Evolutionary conservation across 2,329 filamentous ascomycete genomes (phyloP).

Genomic region (Colletotrichum karsti): DNA sequence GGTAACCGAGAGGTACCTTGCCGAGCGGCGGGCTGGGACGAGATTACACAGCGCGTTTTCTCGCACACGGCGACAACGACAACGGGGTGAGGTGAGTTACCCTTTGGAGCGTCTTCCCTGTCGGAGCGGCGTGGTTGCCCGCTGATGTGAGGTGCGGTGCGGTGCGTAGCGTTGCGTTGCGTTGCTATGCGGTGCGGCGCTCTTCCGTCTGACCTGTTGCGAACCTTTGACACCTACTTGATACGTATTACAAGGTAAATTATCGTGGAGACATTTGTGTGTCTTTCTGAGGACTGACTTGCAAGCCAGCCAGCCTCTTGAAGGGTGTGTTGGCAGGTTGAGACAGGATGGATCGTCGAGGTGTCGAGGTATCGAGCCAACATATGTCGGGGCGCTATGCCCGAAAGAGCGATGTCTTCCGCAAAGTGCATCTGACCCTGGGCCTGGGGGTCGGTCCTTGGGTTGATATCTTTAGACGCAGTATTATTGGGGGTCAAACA

Average conservation of each 20-base stretch:
- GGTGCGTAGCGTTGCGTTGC: background rate
- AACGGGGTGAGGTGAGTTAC: background rate
- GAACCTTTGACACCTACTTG: conserved; percentile 1
- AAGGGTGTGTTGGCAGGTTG: background rate
- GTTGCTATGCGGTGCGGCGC: background rate
- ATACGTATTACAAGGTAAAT: conserved; percentile 22
- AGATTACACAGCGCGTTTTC: background rate
- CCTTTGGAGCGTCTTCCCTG: background rate
- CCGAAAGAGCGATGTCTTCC: conserved; percentile 7
- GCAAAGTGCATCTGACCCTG: background rate
- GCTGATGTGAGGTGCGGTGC: background rate
- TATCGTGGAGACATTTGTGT: conserved; percentile 3
- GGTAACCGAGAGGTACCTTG: conserved; percentile 5
- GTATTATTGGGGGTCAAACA: background rate
- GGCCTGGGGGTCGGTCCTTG: background rate
- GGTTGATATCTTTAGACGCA: background rate
- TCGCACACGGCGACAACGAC: no score
- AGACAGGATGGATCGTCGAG: conserved; percentile 7
- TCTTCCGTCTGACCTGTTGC: background rate
- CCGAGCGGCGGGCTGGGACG: background rate
- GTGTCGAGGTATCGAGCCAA: conserved; percentile 4
- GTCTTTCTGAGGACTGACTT: background rate
- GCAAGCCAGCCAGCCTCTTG: background rate
- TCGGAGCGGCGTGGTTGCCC: background rate
- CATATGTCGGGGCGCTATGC: conserved; percentile 3